phyloP scores from a whole-genome alignment of 2,329 filamentous ascomycete species.

The Trichoderma gracile region DNA sequence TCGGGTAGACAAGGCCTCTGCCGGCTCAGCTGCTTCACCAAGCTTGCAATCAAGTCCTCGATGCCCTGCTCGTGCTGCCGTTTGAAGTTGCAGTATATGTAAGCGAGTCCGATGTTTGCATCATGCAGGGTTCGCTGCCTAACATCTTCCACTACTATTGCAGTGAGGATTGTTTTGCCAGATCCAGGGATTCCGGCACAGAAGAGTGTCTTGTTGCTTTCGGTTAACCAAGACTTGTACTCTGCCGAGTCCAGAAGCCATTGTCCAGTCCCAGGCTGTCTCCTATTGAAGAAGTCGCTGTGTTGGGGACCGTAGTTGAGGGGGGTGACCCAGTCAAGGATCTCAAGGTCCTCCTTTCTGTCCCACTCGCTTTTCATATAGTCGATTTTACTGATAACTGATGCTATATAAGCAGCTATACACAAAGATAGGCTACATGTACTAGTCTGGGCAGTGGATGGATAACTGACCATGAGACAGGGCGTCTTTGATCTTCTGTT shows the following conservation, averaged over 20 bases:
- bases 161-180: too few species aligned
- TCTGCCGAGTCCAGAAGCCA: too few species aligned
- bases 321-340: not conserved
- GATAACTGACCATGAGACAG: not conserved
- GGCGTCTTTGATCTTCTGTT: not conserved
- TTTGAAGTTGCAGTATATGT: not conserved
- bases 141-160: not conserved
- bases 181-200: too few species aligned
- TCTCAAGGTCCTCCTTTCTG: not conserved
- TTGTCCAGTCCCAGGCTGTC: too few species aligned
- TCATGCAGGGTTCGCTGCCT: rapidly evolving
- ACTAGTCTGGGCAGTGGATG: not conserved
- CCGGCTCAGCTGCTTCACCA: not conserved
- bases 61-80: not conserved
- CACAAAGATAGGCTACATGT: too few species aligned
- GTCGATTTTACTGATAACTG: not conserved
- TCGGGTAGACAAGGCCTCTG: not conserved
- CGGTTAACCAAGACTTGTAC: too few species aligned
- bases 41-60: not conserved
- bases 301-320: not conserved
- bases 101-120: not conserved
- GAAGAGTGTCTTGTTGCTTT: too few species aligned
- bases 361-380: not conserved
- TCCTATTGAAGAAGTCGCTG: too few species aligned
- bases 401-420: not conserved